Evolutionary conservation across 2,329 filamentous ascomycete species (phyloP), one percentile per base, ranked within the genome.

Genomic region (Sporothrix brasiliensis): DNA sequence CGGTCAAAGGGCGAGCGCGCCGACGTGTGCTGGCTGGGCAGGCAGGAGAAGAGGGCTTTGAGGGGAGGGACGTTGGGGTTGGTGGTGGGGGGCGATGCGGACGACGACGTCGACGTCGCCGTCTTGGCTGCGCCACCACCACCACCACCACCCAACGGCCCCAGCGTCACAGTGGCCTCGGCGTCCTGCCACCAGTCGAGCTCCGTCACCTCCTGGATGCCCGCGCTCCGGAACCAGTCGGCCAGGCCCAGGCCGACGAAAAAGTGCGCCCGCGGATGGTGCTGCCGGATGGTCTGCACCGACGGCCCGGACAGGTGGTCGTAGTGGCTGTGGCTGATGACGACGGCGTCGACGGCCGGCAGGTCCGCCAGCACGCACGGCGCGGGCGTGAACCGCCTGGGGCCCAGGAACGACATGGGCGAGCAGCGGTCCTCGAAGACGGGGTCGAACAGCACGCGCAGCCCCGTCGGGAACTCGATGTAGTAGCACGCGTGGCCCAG

Each of bases 401-500:
- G 91, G 0, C 88, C 88, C 70, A 91, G 76, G 74, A 88, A 89
- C 50, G 83, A 47, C 74, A 94, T 84, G 0, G 94, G 94, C 41
- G 90, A 89, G 81, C 94, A 97, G 75, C 92, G 89, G 73, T 93
- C 88, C 78, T 94, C 92, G 74, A 97, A 97, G 47, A 97, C 94
- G 1, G 94, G 94, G 77, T 97, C 94, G 78, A 97, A 97, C 3
- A 98, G 87, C 3, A 97, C 92, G 69, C 94, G 89, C 68, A 98
- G 83, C 0, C 94, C 94, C 16, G 87, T 86, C 1, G 93, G 93
- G 76, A 94, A 97, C 79, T 97, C 94, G 75, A 97, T 88, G 76
- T 92, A 94, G 82, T 93, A 97, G 82, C 93, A 97, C 3, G 94
- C 94, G 79, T 98, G 94, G 49, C 94, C 94, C 2, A 98, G 88